Evolutionary conservation across 1,284 basidiomycete genomes (phyloP), one percentile per base, ranked within the genome.

Genomic region (Trichosporon sp.): DNA sequence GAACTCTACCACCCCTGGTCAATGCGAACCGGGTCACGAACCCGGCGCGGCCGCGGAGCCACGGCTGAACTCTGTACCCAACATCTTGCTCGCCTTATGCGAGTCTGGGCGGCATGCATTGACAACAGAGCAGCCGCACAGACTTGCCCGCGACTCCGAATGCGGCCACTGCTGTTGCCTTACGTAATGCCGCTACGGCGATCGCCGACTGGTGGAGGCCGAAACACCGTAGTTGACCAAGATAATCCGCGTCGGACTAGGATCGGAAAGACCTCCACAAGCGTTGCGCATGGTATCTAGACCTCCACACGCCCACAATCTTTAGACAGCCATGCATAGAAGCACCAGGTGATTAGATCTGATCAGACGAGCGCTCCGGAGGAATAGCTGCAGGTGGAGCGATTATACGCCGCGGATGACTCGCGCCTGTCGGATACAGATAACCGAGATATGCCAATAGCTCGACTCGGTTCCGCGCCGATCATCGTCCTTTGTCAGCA

Each of bases 371-470:
- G 51, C 11, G 51, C 6, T 12, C 51, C 51, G 51, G 23, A 27
- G 25, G 51, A 56, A 27, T 56, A 27, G 25, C 25, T 56, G 6
- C 9, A 13, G 8, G 27, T 56, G 56, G 27, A 60, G 56, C 56
- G 51, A n/a, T 31, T 18, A 31, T 51, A 51, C 47, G 47, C 21
- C 21, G 23, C 11, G 31, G 56, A 60, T 31, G 56, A 32, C 56
- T 56, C 27, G 27, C 29, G 12, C 15, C 27, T 15, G 27, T 31
- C 56, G 56, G 56, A 31, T 60, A n/a, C 29, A 60, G 18, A 60
- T 60, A 60, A 60, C 56, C 56, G 56, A 60, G 56, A 60, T 60
- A 51, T 31, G 29, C n/a, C n/a, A n/a, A n/a, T 60, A 31, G n/a
- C 56, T 8, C 27, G 56, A 60, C 27, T 60, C 56, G 56, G 56